phyloP scores from a whole-genome alignment of 208 protist genomes.

The Wallacemonas sp. region DNA sequence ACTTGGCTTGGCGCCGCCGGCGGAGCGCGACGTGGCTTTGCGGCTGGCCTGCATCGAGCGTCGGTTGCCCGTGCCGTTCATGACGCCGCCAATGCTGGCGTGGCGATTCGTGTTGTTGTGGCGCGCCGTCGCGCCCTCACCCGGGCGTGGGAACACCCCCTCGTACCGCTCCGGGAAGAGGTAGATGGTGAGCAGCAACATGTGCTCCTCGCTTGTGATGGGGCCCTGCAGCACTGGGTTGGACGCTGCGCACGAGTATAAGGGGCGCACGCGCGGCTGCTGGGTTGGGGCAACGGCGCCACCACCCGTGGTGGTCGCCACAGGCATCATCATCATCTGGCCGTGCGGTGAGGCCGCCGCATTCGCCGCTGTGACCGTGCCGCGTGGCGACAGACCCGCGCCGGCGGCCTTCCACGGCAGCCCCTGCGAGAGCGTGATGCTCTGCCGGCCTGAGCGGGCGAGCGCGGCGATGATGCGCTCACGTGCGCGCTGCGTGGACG shows the following conservation, averaged over 20 bases:
- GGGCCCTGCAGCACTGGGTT: slow-evolving; percentile 15
- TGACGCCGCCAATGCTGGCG: neutral
- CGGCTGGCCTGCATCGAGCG: neutral
- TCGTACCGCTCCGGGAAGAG: slow-evolving; percentile 53
- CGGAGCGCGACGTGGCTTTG: neutral
- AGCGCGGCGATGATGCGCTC: slow-evolving; percentile 13
- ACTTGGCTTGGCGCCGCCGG: neutral
- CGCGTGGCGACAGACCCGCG: neutral
- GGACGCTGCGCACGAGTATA: slow-evolving; percentile 3
- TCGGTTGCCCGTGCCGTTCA: slow-evolving; percentile 1
- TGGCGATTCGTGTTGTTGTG: neutral
- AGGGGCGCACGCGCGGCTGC: slow-evolving; percentile 2
- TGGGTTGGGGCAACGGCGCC: no score
- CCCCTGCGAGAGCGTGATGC: slow-evolving; percentile 7
- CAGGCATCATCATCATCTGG: neutral
- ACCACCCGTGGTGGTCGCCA: slow-evolving; percentile 14
- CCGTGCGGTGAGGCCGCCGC: slow-evolving; percentile 14
- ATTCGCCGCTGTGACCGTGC: neutral
- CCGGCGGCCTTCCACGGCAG: neutral
- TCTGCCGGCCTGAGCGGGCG: slow-evolving; percentile 6
- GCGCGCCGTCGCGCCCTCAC: neutral
- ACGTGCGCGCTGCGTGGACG: slow-evolving; percentile 10
- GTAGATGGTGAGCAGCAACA: slow-evolving; percentile 54
- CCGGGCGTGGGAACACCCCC: slow-evolving; percentile 7
- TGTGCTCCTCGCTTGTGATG: slow-evolving; percentile 51